Conservation (phyloP, 768 basidiomycete genomes). For the Thelephora ganbajun region DNA sequence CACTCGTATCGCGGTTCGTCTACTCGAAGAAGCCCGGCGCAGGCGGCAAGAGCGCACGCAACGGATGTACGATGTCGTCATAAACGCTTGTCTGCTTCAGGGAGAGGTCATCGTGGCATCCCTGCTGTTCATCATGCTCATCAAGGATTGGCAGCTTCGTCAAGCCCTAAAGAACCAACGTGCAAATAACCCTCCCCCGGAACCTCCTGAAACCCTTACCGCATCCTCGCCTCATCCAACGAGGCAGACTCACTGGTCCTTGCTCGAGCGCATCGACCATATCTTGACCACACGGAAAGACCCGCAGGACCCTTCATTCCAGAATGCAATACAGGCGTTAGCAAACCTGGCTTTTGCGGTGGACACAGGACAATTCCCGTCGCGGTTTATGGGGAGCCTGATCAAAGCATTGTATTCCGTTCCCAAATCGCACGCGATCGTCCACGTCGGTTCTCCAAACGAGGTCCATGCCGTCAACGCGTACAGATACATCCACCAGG, state of each 20-base stretch:
- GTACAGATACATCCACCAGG: constrained; percentile 17
- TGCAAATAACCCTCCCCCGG: constrained; percentile 3
- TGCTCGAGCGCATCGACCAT: not conserved
- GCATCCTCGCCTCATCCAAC: not conserved
- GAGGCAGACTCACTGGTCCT: not conserved
- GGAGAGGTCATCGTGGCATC: constrained; percentile 72
- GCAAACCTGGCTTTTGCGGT: constrained; percentile 41
- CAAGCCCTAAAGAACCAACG: constrained; percentile 11
- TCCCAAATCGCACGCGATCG: constrained; percentile 13
- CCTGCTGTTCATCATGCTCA: constrained; percentile 47
- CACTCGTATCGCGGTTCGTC: constrained; percentile 35
- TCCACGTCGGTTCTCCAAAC: constrained; percentile 13
- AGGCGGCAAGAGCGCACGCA: constrained; percentile 40
- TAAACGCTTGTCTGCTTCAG: constrained; percentile 55
- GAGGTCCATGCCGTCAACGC: constrained; percentile 12
- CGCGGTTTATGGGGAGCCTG: constrained; percentile 28
- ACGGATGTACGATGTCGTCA: constrained; percentile 45
- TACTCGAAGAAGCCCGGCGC: constrained; percentile 39
- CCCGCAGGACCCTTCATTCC: constrained; percentile 5
- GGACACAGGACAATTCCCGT: constrained; percentile 34
- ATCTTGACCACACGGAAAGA: not conserved
- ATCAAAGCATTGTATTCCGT: constrained; percentile 31
- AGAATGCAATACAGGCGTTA: constrained; percentile 41
- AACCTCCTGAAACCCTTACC: constrained; percentile 1
- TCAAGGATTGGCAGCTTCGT: constrained; percentile 47